Base-by-base conservation (phyloP, 2,329 filamentous ascomycete species). In the Neonectria coccinea region DNA sequence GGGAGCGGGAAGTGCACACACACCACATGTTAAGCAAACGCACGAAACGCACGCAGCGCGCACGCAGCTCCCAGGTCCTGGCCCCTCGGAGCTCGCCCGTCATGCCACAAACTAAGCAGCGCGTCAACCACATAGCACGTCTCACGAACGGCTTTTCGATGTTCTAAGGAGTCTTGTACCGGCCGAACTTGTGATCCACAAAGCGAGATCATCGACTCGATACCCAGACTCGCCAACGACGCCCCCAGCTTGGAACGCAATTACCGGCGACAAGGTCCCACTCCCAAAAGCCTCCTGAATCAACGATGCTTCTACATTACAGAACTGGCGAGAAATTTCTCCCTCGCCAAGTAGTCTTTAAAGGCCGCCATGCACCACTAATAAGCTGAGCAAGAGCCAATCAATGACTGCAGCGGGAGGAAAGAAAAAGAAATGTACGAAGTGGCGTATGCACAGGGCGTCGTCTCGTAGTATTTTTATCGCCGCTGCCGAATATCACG, bases 1-100 rank as follows among this genome's bases (percentile, higher is more conserved):
- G 70, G 71, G 71, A 73, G 71, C 71, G 71, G 71, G 71, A 73
- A 73, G 70, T 18, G 39, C 39, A 42, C 64, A 59, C 68, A 72
- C 64, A 59, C 25, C 54, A 62, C 57, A 54, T 51, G 50, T 41
- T 59, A 52, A 27, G 33, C 53, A 44, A 29, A 54, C 27, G 51
- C 53, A 48, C 33, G 52, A 12, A 61, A 22, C 48, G 50, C 48
- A 54, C 29, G 59, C 59, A 52, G 57, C 39, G 53, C 55, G 27
- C 47, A 54, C 44, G 57, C 67, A 67, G 61, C 62, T 65, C 64
- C 50, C 56, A 59, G 45, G 59, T 60, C 60, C 56, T 61, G 59
- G 50, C 56, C 56, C 47, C 57, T 60, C 39, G n/a, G n/a, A 42
- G 39, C n/a, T 20, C 54, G 29, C 33, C 22, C 29, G 33, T 33